These are phyloP conservation scores for Myxozyma neotropica DNA, from an alignment of 805 yeast genomes.

Conservation along the genomic window DNA sequence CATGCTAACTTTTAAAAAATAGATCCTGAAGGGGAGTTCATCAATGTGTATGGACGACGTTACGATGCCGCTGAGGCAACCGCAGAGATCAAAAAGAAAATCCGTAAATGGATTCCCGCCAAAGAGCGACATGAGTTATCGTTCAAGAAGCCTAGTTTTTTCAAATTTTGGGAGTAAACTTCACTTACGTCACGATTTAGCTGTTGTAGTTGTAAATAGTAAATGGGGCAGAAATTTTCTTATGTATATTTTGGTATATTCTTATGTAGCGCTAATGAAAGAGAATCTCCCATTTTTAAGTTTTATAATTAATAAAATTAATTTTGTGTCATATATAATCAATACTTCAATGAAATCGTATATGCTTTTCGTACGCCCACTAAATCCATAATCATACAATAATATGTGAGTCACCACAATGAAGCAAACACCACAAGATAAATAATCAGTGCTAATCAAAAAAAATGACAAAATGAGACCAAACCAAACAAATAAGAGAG, in stretches of 20 bases:
- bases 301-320: background rate
- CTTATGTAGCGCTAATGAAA: background rate
- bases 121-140: slow-evolving; percentile 18
- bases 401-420: background rate
- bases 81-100: slow-evolving; percentile 71
- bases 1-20: background rate
- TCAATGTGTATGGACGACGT: slow-evolving; percentile 92
- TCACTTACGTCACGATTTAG: background rate
- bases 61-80: slow-evolving; percentile 78
- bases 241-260: background rate
- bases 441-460: too few species aligned
- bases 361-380: slow-evolving; percentile 3
- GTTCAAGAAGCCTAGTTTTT: slow-evolving; percentile 28
- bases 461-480: background rate
- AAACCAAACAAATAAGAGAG: background rate
- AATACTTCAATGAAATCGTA: background rate
- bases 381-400: background rate
- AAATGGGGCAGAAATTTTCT: background rate
- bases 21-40: slow-evolving; percentile 95
- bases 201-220: background rate
- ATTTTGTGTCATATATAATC: background rate
- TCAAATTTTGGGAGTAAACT: slow-evolving; percentile 28
- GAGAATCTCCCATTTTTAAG: too few species aligned
- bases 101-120: slow-evolving; percentile 71
- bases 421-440: background rate